Evolutionary conservation across 2,329 filamentous ascomycete species (phyloP).

Genomic region (Pseudocercospora vitis): DNA sequence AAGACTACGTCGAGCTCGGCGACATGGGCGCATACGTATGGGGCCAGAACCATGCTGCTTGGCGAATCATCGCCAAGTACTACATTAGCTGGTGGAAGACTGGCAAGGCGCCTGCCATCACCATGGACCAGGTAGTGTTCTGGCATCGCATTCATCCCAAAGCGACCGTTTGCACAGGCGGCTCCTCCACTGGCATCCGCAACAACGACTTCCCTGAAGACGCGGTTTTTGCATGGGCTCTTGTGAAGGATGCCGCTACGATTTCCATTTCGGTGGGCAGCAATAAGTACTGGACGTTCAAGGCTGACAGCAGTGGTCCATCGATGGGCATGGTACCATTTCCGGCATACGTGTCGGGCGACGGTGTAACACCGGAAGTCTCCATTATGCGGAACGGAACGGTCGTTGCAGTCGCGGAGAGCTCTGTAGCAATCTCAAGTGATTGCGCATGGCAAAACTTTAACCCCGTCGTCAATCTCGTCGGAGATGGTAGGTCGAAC

Average conservation of each 20-base stretch:
- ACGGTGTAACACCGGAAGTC: constrained; percentile 36
- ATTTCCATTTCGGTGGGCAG: constrained; percentile 38
- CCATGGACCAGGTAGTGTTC: constrained; percentile 41
- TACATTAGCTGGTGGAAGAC: constrained; percentile 42
- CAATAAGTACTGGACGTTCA: constrained; percentile 39
- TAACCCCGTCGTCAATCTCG: constrained; percentile 40
- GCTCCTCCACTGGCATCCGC: constrained; percentile 35
- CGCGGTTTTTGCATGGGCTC: constrained; percentile 42
- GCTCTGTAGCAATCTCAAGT: constrained; percentile 32
- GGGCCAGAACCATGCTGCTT: constrained; percentile 40
- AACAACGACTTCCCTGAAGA: constrained; percentile 39
- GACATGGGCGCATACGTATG: constrained; percentile 40
- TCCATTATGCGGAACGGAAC: constrained; percentile 36
- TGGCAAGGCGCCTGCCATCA: constrained; percentile 36
- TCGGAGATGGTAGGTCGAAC: constrained; percentile 28
- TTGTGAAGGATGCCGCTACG: constrained; percentile 35
- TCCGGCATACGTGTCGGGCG: constrained; percentile 32
- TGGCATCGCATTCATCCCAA: constrained; percentile 44
- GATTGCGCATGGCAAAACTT: constrained; percentile 39
- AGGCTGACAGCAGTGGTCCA: constrained; percentile 34
- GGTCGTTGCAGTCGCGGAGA: constrained; percentile 29
- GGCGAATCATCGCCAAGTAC: constrained; percentile 43
- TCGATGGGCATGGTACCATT: constrained; percentile 38
- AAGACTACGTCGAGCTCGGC: constrained; percentile 36
- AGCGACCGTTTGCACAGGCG: constrained; percentile 35